phyloP scores from a whole-genome alignment of 306 rosid genomes.

The Cajanus cajan region DNA sequence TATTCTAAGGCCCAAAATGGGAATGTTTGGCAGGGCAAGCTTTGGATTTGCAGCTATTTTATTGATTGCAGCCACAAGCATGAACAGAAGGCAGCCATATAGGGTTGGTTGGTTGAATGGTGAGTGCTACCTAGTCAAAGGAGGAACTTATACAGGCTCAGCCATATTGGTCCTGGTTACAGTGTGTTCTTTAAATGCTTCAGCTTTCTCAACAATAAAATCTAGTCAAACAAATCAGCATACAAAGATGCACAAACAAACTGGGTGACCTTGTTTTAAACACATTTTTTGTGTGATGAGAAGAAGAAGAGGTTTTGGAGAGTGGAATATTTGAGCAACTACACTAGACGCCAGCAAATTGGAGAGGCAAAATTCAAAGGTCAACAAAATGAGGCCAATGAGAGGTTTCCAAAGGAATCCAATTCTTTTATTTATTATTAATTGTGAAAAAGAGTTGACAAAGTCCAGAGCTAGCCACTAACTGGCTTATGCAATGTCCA shows the following conservation, averaged over 20 bases:
- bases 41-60: conserved; percentile 53
- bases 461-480: not conserved
- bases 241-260: conserved; percentile 18
- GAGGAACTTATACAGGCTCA: conserved; percentile 53
- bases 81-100: conserved; percentile 63
- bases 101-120: conserved; percentile 74
- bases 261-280: not conserved
- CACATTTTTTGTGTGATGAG: not conserved
- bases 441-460: not conserved
- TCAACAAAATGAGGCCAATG: not conserved
- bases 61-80: conserved; percentile 58
- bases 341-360: not conserved
- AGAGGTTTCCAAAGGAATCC: not conserved
- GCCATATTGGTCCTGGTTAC: conserved; percentile 50
- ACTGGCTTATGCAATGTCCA: conserved; percentile 8
- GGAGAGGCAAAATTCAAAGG: not conserved
- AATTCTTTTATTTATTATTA: not conserved
- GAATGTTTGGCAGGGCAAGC: conserved; percentile 57
- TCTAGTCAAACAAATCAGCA: not conserved
- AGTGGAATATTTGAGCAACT: not conserved
- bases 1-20: not conserved
- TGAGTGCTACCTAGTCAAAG: conserved; percentile 66
- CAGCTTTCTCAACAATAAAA: conserved; percentile 33
- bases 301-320: not conserved
- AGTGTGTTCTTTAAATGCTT: conserved; percentile 37